These are phyloP conservation scores for Podospora australis DNA, from an alignment of 495 filamentous ascomycete species.

Conservation along the genomic window DNA sequence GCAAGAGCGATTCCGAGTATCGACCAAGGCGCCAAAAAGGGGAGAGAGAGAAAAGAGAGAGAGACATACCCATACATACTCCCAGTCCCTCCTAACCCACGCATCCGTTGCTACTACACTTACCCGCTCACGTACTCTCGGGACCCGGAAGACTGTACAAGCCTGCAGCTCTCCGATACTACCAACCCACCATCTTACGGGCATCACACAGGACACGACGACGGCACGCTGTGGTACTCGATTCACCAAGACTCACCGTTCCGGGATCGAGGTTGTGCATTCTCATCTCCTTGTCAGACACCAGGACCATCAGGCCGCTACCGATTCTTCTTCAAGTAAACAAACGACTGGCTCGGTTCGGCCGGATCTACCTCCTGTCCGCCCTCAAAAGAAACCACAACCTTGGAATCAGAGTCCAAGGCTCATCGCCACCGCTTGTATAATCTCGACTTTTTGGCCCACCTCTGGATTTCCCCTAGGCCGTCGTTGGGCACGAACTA, in stretches of 20 bases:
- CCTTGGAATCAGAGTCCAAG: constrained; percentile 1
- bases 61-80: no score
- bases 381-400: constrained; percentile 14
- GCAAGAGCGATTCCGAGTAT: no score
- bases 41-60: no score
- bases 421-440: no score
- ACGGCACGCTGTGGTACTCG: constrained; percentile 39
- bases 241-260: constrained; percentile 33
- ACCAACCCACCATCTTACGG: neutral
- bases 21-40: no score
- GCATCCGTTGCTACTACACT: constrained; percentile 5
- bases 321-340: constrained; percentile 8
- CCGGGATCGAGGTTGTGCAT: constrained; percentile 39
- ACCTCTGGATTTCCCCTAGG: no score
- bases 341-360: constrained; percentile 10
- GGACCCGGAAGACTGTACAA: constrained; percentile 18
- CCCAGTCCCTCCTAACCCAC: no score
- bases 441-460: no score
- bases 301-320: constrained; percentile 9
- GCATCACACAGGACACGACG: constrained; percentile 32
- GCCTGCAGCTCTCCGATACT: constrained; percentile 37
- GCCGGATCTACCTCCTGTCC: constrained; percentile 14
- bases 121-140: constrained; percentile 18
- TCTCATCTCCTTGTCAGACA: constrained; percentile 36
- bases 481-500: no score